phyloP scores from a whole-genome alignment of 2,329 filamentous ascomycete genomes.

The Exophiala phaeomuriformis region DNA sequence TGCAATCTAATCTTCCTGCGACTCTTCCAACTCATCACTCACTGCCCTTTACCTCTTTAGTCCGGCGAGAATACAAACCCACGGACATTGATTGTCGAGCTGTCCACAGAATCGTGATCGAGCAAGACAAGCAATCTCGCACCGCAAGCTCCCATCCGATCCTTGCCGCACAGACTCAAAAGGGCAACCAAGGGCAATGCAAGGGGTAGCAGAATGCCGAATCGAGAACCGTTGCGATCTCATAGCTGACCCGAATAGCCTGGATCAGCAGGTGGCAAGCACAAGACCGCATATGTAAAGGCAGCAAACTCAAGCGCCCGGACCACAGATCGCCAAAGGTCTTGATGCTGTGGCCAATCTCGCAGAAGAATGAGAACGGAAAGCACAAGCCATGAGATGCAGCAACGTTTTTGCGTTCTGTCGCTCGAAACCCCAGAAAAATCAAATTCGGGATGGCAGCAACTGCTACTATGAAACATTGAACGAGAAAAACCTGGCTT shows the following conservation, averaged over 20 bases:
- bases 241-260: not conserved
- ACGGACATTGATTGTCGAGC: conserved; percentile 10
- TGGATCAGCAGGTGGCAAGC: conserved; percentile 3
- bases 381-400: not conserved
- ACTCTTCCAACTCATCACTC: conserved; percentile 4
- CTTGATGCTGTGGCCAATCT: conserved; percentile 10
- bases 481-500: not conserved
- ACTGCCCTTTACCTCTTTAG: conserved; percentile 8
- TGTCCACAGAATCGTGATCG: conserved; percentile 16
- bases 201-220: conserved; percentile 12
- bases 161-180: conserved; percentile 20
- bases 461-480: not conserved
- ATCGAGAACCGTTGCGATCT: not conserved
- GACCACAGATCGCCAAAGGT: not conserved
- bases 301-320: not conserved
- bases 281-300: not conserved
- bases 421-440: not conserved
- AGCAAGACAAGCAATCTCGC: conserved; percentile 24
- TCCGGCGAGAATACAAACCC: conserved; percentile 8
- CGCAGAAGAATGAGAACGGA: conserved; percentile 9
- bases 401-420: not conserved
- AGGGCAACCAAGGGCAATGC: conserved; percentile 11
- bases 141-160: conserved; percentile 6
- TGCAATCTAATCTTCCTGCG: conserved; percentile 13
- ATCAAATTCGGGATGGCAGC: not conserved